Evolutionary conservation across 495 filamentous ascomycete species (phyloP).

Genomic region (Lophiostoma macrostomum): DNA sequence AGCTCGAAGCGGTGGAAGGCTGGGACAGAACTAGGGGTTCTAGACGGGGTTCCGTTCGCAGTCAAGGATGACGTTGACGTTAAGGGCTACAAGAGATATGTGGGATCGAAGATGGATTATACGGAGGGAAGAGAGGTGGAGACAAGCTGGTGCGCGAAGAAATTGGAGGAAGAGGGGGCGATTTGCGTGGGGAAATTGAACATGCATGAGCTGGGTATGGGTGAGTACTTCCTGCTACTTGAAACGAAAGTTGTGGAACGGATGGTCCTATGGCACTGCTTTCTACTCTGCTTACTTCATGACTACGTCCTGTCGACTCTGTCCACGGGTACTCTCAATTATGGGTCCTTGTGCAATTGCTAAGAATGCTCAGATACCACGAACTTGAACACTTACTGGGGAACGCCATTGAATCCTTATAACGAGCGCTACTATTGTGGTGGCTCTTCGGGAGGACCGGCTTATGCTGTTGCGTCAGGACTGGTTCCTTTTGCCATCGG

Average conservation of each 20-base stretch:
- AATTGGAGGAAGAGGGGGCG: conserved; percentile 74
- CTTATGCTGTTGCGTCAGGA: conserved; percentile 71
- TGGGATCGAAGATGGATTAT: conserved; percentile 49
- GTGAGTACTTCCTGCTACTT: conserved; percentile 47
- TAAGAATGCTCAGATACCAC: conserved; percentile 57
- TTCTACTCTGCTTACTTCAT: no score
- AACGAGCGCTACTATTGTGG: conserved; percentile 80
- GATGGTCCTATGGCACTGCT: no score
- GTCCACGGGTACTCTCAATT: no score
- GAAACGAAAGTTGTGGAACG: no score
- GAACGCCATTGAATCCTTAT: conserved; percentile 82
- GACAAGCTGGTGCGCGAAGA: conserved; percentile 71
- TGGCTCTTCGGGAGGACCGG: conserved; percentile 82
- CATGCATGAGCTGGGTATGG: conserved; percentile 88
- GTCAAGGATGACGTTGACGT: conserved; percentile 85
- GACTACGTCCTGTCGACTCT: no score
- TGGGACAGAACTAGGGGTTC: conserved; percentile 58
- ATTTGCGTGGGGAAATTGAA: conserved; percentile 80
- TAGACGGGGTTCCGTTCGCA: conserved; percentile 84
- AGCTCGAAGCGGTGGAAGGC: conserved; percentile 68
- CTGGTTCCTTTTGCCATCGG: conserved; percentile 79
- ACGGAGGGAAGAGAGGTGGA: conserved; percentile 46
- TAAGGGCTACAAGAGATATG: conserved; percentile 64
- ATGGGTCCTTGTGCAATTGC: no score
- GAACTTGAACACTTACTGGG: conserved; percentile 77